Conservation (phyloP, 306 rosid species). For the Potentilla sterilis region DNA sequence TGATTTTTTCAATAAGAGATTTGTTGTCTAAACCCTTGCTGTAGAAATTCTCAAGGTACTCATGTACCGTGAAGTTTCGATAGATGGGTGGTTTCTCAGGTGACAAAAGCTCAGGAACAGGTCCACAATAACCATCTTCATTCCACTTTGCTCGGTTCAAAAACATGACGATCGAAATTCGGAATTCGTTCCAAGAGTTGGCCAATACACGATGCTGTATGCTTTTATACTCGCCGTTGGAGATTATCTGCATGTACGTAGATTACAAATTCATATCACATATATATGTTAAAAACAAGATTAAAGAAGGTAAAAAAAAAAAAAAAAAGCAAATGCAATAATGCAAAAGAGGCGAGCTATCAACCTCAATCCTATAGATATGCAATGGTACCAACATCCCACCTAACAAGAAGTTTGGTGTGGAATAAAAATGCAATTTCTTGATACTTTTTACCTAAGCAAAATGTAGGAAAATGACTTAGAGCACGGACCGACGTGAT, state of each 20-base stretch:
- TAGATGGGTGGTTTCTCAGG: slow-evolving; percentile 28
- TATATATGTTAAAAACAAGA: no score
- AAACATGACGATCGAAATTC: slow-evolving; percentile 28
- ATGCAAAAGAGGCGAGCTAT: no score
- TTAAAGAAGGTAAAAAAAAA: no score
- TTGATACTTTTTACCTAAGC: no score
- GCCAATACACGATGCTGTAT: slow-evolving; percentile 32
- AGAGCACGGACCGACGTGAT: no score
- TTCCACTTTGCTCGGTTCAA: slow-evolving; percentile 25
- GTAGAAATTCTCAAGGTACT: slow-evolving; percentile 15
- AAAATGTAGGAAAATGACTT: no score
- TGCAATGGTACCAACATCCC: no score
- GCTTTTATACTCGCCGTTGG: slow-evolving; percentile 37
- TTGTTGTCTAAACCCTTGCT: slow-evolving; percentile 29
- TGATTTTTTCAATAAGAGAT: slow-evolving; percentile 26
- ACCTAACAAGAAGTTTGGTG: no score
- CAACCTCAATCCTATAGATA: no score
- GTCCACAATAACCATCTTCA: slow-evolving; percentile 27
- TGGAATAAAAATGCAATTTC: no score
- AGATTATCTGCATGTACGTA: slow-evolving; percentile 11
- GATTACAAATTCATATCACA: not conserved
- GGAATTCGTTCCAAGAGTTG: slow-evolving; percentile 22
- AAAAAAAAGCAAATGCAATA: no score
- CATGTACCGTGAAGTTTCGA: slow-evolving; percentile 21
- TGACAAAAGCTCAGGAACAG: slow-evolving; percentile 28